Evolutionary conservation across 163 green algal genomes (phyloP).

Genomic region (Chlamydomonas reinhardtii): DNA sequence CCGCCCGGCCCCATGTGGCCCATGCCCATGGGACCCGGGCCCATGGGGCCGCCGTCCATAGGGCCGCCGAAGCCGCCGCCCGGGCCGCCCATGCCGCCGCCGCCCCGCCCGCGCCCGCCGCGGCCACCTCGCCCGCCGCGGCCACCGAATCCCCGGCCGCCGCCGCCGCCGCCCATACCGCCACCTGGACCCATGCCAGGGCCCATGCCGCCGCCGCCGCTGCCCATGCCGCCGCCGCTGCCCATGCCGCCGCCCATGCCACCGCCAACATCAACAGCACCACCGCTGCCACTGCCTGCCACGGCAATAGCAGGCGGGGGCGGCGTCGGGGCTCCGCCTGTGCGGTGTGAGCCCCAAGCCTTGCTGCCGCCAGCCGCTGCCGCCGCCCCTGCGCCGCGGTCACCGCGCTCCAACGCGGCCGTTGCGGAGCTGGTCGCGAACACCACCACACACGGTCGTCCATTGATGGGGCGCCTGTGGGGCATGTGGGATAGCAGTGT

Average conservation of each 20-base stretch:
- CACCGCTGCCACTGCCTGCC: not conserved
- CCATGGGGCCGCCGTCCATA: not conserved
- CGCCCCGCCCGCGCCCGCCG: no score
- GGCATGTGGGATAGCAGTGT: no score
- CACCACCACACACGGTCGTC: conserved; percentile 24
- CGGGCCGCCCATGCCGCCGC: no score
- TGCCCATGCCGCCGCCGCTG: not conserved
- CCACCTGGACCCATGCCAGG: not conserved
- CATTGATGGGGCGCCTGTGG: conserved; percentile 32
- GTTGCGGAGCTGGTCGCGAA: conserved; percentile 20
- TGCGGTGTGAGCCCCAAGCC: no score
- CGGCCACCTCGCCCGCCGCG: no score
- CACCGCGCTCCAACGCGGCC: not conserved
- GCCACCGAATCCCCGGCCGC: not conserved
- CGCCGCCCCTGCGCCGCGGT: not conserved
- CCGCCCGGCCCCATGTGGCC: not conserved
- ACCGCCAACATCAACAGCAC: not conserved
- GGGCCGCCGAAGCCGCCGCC: no score
- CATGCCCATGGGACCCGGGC: not conserved
- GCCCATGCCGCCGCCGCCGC: not conserved
- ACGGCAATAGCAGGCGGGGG: no score
- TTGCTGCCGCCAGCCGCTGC: not conserved
- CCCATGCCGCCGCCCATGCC: not conserved
- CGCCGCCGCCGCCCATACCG: no score
- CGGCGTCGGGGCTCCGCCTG: no score